Percentiles rank a stretch among this genome's conserved stretches.
phyloP scores from a whole-genome alignment of 2,329 filamentous ascomycete species.

The Phyllosticta paracitricarpa region DNA sequence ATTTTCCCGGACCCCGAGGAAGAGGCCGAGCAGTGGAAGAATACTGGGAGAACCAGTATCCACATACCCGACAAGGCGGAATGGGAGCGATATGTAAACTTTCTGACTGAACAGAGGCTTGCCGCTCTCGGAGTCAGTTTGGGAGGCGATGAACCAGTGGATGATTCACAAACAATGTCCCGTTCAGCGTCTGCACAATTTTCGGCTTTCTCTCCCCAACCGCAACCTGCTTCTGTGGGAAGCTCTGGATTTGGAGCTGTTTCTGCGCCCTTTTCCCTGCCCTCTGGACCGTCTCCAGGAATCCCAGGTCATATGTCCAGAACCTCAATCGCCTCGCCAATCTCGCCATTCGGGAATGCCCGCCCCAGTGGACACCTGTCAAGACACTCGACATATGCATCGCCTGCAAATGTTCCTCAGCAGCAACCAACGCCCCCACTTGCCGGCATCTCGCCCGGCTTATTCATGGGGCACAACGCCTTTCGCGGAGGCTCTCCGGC shows the following conservation, averaged over 20 bases:
- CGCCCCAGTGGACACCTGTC: slow-evolving; percentile 50
- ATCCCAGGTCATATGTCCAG: slow-evolving; percentile 43
- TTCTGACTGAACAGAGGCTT: slow-evolving; percentile 82
- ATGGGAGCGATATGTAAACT: slow-evolving; percentile 72
- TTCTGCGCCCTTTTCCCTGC: slow-evolving; percentile 37
- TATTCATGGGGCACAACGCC: slow-evolving; percentile 27
- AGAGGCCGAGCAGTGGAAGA: slow-evolving; percentile 37
- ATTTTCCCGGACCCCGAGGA: slow-evolving; percentile 49
- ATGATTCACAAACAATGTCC: slow-evolving; percentile 51
- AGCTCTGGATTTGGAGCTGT: slow-evolving; percentile 49
- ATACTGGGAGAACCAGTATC: slow-evolving; percentile 50
- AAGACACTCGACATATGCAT: slow-evolving; percentile 59
- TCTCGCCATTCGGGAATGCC: slow-evolving; percentile 50
- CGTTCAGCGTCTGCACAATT: slow-evolving; percentile 64
- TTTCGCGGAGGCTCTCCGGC: slow-evolving; percentile 36
- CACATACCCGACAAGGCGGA: slow-evolving; percentile 60
- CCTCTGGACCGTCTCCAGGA: slow-evolving; percentile 41
- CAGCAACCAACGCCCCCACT: slow-evolving; percentile 51
- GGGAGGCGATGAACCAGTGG: slow-evolving; percentile 59
- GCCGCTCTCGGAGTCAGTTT: slow-evolving; percentile 80
- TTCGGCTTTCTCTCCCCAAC: slow-evolving; percentile 71
- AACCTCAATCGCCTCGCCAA: slow-evolving; percentile 61
- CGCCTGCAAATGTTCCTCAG: slow-evolving; percentile 57
- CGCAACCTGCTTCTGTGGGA: slow-evolving; percentile 67
- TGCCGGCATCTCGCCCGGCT: slow-evolving; percentile 32